Base-by-base conservation (phyloP, 306 rosid species). In the Fragaria ananassa region DNA sequence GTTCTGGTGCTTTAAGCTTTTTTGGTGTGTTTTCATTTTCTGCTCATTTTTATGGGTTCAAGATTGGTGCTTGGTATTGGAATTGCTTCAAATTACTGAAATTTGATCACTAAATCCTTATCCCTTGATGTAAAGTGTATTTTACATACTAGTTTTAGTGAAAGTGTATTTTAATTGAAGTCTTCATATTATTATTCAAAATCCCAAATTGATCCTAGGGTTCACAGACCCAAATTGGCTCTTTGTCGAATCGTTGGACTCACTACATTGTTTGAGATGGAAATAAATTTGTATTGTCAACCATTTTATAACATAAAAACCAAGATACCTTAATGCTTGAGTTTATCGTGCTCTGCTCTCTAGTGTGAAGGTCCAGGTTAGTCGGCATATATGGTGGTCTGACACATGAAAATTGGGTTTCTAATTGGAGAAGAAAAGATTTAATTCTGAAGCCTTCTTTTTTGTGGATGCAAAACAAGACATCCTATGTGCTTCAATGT, bases 41-140 rank as follows among this genome's bases (percentile, higher is more conserved):
- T 60, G 5, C 41, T 47, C 10, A 2, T 25, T 34, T 75, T 75
- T 64, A 42, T 74, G 45, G 56, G 77, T 44, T 14, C 57, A 73
- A 41, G 27, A 57, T 8, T 56, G 65, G 23, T 14, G 61, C 17
- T 73, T 73, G 41, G 15, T 9, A 37, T 39, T 14, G 17, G 34
- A 54, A n/a, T 21, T n/a, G n/a, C 60, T 13, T 44, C 68, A 57
- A 29, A 4, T 60, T 27, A 5, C 62, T 71, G 0, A 6, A 27
- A 9, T 34, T 2, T 14, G 2, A 31, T 31, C 61, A 18, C 8
- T 19, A 31, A 23, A 17, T 69, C 0, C 4, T 25, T 69, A 31
- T 29, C 13, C 1, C 34, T 31, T 27, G 27, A 47, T 5, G 74
- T 23, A 31, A 10, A 37, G 8, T 19, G 23, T 51, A 5, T 35